Evolutionary conservation across 495 filamentous ascomycete species (phyloP).

Genomic region (Evernia prunastri): DNA sequence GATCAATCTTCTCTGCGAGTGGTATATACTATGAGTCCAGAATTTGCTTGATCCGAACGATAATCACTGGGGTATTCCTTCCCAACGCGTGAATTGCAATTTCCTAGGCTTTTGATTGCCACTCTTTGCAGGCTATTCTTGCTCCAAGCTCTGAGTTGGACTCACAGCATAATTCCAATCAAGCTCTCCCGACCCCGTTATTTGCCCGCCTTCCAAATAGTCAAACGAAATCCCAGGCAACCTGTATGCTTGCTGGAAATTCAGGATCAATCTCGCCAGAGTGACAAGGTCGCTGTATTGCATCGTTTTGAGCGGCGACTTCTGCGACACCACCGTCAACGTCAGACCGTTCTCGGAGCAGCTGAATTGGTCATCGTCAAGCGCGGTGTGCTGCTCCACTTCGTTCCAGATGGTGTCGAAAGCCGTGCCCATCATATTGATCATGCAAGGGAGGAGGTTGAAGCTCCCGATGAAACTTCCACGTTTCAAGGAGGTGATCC

Average conservation of each 20-base stretch:
- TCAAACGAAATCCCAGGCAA: not conserved
- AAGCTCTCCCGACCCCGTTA: not conserved
- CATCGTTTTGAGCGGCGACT: not conserved
- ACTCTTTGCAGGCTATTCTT: not conserved
- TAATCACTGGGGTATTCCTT: not conserved
- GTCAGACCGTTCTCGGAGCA: constrained; percentile 3
- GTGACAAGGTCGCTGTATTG: constrained; percentile 1
- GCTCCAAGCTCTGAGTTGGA: not conserved
- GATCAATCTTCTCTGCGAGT: not conserved
- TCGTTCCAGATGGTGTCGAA: constrained; percentile 1
- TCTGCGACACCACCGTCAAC: not conserved
- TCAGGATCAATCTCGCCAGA: not conserved
- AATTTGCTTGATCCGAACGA: not conserved
- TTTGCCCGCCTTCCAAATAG: not conserved
- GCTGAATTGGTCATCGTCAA: not conserved
- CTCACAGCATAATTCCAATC: not conserved
- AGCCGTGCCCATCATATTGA: not conserved
- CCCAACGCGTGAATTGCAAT: not conserved
- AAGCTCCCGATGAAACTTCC: not conserved
- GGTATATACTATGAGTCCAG: not conserved
- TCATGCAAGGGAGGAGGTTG: constrained; percentile 3
- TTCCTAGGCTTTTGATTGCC: not conserved
- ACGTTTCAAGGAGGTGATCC: not conserved
- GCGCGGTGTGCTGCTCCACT: not conserved
- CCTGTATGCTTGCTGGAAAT: not conserved